These are phyloP conservation scores for Scenedesmus sp. DNA, from an alignment of 163 green algal species.

Conservation along the genomic window DNA sequence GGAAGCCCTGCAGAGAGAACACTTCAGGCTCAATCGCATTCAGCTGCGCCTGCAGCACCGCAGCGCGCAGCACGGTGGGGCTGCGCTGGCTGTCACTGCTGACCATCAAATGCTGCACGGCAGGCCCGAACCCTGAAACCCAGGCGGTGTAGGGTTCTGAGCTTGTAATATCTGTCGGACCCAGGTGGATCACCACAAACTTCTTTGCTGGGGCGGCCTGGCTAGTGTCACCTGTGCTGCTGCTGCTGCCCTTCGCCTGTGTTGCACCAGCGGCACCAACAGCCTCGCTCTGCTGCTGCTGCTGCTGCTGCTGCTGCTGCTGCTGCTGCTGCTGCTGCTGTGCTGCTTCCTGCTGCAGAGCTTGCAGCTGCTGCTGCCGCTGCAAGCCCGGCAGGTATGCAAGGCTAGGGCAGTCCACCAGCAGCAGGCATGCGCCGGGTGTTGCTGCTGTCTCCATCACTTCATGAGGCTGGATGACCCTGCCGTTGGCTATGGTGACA, in stretches of 20 bases:
- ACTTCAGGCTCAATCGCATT: slow-evolving; percentile 73
- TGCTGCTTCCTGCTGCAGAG: neutral
- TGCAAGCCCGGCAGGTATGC: slow-evolving; percentile 73
- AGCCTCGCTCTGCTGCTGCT: neutral
- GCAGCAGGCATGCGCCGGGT: slow-evolving; percentile 81
- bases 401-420: slow-evolving; percentile 88
- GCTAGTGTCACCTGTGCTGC: slow-evolving; percentile 18
- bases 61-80: slow-evolving; percentile 63
- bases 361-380: slow-evolving; percentile 58
- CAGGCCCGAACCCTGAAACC: slow-evolving; percentile 65
- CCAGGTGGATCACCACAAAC: slow-evolving; percentile 81
- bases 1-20: slow-evolving; percentile 73
- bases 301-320: slow-evolving; percentile 37
- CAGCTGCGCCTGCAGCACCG: slow-evolving; percentile 77
- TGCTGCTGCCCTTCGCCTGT: slow-evolving; percentile 6
- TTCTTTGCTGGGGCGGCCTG: neutral
- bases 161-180: slow-evolving; percentile 67
- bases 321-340: slow-evolving; percentile 48
- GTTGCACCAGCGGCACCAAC: slow-evolving; percentile 9
- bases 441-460: slow-evolving; percentile 75
- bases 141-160: slow-evolving; percentile 68
- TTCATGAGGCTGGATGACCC: slow-evolving; percentile 71
- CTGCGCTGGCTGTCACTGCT: slow-evolving; percentile 25
- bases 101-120: slow-evolving; percentile 76
- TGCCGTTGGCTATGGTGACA: slow-evolving; percentile 66